Base-by-base conservation (phyloP, 1,284 basidiomycete species). In the Chondrostereum purpureum region DNA sequence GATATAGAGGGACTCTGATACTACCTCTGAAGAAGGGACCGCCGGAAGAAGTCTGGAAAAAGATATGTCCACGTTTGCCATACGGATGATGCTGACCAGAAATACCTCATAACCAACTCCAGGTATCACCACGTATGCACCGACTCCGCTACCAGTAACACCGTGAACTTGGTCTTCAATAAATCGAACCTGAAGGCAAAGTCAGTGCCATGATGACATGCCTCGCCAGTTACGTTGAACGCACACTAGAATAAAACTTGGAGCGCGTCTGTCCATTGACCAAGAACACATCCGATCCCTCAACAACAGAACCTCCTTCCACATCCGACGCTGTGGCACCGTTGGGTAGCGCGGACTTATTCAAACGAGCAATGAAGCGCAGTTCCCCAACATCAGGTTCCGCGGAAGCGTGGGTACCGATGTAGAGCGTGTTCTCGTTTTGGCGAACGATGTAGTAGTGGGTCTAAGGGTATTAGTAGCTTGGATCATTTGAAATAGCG, bases 161-260 rank as follows among this genome's bases (percentile, higher is more conserved):
- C 68, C 67, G 41, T 69, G 67, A 8, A 70, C 65, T 53, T 68
- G 65, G 50, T 70, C 69, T n/a, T 61, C 50, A 45, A 70, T 69
- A 56, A 68, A 68, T 24, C 62, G 64, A 42, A 69, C 55, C 66
- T 68, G 11, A 24, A 11, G 37, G 19, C 13, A 14, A 31, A 3
- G 18, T 20, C n/a, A n/a, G n/a, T n/a, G n/a, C n/a, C n/a, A n/a
- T n/a, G n/a, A n/a, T n/a, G n/a, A n/a, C n/a, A n/a, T n/a, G n/a
- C 21, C 17, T 3, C 4, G 19, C n/a, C 10, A 42, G 22, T 14
- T 20, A 24, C 14, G 22, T 8, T 21, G 3, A 3, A 47, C 62
- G 50, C 50, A 71, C 68, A 44, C 67, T 70, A 11, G 70, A 72
- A 53, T 67, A 72, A 56, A 72, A 75, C 54, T 75, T 73, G 35